Percentiles rank a stretch among this genome's conserved stretches.
These are phyloP conservation scores for Neoboletus magnificus DNA, from an alignment of 768 basidiomycete genomes.

Conservation along the genomic window DNA sequence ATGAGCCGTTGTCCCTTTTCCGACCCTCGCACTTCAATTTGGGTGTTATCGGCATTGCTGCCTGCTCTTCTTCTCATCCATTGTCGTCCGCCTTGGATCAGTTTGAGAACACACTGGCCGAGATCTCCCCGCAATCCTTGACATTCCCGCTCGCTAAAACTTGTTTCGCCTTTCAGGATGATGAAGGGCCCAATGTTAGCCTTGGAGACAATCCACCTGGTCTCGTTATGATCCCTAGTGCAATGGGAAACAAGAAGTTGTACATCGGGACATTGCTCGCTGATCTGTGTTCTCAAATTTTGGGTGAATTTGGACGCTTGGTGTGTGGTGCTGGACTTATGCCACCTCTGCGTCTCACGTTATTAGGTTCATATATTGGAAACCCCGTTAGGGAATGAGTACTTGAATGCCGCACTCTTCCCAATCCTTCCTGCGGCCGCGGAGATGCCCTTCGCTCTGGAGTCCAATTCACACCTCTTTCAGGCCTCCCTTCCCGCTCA, in stretches of 20 bases:
- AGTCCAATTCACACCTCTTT: slow-evolving; percentile 41
- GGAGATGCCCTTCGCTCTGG: slow-evolving; percentile 59
- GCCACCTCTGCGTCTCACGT: slow-evolving; percentile 8
- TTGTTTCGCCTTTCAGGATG: slow-evolving; percentile 84
- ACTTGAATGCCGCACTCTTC: slow-evolving; percentile 67
- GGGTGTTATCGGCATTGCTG: slow-evolving; percentile 84
- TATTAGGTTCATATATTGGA: slow-evolving; percentile 73
- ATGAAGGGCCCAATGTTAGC: slow-evolving; percentile 48
- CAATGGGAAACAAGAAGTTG: slow-evolving; percentile 83
- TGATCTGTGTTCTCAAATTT: slow-evolving; percentile 82
- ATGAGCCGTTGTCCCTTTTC: slow-evolving; percentile 67
- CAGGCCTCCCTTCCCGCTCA: slow-evolving; percentile 46
- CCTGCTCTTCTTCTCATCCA: slow-evolving; percentile 55
- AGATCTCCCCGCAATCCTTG: slow-evolving; percentile 63
- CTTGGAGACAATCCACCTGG: slow-evolving; percentile 56
- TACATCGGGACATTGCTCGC: slow-evolving; percentile 88
- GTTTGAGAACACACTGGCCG: slow-evolving; percentile 61
- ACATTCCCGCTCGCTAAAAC: slow-evolving; percentile 77
- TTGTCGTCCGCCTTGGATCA: slow-evolving; percentile 54
- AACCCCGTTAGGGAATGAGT: slow-evolving; percentile 81
- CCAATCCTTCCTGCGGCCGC: slow-evolving; percentile 58
- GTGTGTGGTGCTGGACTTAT: slow-evolving; percentile 44
- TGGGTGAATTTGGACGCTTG: slow-evolving; percentile 81
- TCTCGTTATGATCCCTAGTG: slow-evolving; percentile 74
- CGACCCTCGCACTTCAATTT: slow-evolving; percentile 80